These are phyloP conservation scores for Fusarium duplospermum DNA, from an alignment of 2,329 filamentous ascomycete species.

Conservation along the genomic window DNA sequence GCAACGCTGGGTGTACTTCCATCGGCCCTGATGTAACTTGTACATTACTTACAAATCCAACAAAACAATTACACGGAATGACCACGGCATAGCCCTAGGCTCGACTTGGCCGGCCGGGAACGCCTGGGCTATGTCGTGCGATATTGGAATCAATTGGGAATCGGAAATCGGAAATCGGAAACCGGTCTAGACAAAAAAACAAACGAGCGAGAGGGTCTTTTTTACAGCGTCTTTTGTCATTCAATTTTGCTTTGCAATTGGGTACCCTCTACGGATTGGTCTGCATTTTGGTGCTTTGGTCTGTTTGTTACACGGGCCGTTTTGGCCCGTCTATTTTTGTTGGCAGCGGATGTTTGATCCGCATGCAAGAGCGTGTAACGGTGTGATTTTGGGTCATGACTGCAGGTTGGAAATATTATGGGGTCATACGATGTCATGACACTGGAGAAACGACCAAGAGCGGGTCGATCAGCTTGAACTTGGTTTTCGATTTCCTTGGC, in stretches of 20 bases:
- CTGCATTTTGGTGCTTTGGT: neutral
- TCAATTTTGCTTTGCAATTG: conserved; percentile 3
- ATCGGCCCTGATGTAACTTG: conserved; percentile 25
- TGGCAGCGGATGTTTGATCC: neutral
- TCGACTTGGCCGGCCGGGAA: conserved; percentile 34
- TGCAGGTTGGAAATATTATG: conserved; percentile 1
- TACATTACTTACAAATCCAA: conserved; percentile 14
- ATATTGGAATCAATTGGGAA: neutral
- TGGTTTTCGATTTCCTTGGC: conserved; percentile 2
- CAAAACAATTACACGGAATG: conserved; percentile 11
- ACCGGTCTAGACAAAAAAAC: conserved; percentile 32
- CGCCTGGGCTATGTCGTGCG: neutral
- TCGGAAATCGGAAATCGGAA: conserved; percentile 5
- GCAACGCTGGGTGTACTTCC: conserved; percentile 23
- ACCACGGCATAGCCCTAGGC: conserved; percentile 2
- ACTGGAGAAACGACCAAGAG: conserved; percentile 14
- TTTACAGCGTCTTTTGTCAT: conserved; percentile 3
- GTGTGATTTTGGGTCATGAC: neutral
- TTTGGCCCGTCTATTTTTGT: neutral
- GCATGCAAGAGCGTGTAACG: neutral
- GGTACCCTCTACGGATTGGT: neutral
- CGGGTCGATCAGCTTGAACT: neutral
- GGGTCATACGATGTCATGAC: conserved; percentile 32
- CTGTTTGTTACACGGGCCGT: neutral
- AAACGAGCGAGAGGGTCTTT: conserved; percentile 11